phyloP scores from a whole-genome alignment of 176 grass and related monocot genomes.

The Rhipidocladum racemiflorum region DNA sequence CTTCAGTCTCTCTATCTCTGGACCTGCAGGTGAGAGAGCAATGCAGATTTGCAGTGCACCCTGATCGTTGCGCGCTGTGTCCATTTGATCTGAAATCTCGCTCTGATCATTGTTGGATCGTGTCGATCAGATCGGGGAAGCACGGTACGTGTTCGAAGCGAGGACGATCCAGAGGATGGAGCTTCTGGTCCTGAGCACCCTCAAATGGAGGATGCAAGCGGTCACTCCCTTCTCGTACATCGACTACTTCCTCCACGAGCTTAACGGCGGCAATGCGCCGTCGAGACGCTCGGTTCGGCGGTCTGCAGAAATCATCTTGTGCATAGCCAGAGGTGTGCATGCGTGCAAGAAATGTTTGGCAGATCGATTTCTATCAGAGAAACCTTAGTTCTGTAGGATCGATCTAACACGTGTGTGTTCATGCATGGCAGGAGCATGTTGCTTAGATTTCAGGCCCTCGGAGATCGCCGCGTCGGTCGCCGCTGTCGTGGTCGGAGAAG shows the following conservation, averaged over 20 bases:
- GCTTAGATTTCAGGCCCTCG: slow-evolving; percentile 66
- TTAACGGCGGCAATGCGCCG: slow-evolving; percentile 49
- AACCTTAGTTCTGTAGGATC: background rate
- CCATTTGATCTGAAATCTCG: background rate
- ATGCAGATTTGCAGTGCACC: background rate
- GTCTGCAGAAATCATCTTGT: slow-evolving; percentile 50
- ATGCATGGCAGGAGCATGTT: slow-evolving; percentile 52
- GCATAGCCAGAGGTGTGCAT: slow-evolving; percentile 53
- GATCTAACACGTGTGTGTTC: background rate
- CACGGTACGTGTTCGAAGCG: slow-evolving; percentile 82
- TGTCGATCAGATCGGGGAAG: slow-evolving; percentile 49
- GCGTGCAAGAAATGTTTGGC: background rate
- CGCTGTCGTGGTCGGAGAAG: slow-evolving; percentile 49
- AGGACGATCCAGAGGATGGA: slow-evolving; percentile 97
- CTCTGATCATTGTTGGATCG: slow-evolving; percentile 1
- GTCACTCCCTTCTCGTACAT: slow-evolving; percentile 93
- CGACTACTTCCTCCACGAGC: slow-evolving; percentile 79
- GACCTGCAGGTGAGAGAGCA: slow-evolving; percentile 79
- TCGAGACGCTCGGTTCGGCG: slow-evolving; percentile 25
- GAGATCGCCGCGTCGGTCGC: slow-evolving; percentile 76
- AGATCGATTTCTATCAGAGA: background rate
- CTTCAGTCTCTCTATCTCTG: slow-evolving; percentile 50
- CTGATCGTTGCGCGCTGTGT: background rate
- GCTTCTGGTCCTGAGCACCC: slow-evolving; percentile 79
- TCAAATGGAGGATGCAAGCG: slow-evolving; percentile 96